Percentiles rank a stretch among this genome's conserved stretches.
These are phyloP conservation scores for Punica granatum DNA, from an alignment of 345 rosid genomes.

Conservation along the genomic window DNA sequence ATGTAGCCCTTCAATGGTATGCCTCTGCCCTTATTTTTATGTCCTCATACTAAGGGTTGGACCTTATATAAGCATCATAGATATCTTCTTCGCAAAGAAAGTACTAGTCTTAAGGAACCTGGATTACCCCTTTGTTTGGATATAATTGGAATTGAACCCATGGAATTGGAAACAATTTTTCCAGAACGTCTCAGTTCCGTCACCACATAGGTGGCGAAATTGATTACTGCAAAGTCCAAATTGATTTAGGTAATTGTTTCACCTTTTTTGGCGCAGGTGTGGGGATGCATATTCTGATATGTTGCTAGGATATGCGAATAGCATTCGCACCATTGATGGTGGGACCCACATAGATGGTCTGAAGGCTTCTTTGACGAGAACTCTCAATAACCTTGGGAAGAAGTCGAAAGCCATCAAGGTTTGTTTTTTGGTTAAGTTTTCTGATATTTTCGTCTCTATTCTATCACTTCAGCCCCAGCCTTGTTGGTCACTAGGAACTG, in stretches of 20 bases:
- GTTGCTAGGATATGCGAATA: conserved; percentile 90
- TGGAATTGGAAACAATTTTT: background rate
- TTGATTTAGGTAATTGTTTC: background rate
- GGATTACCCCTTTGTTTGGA: background rate
- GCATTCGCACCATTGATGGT: conserved; percentile 94
- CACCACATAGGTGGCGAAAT: background rate
- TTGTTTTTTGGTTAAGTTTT: conserved; percentile 3
- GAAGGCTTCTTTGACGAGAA: conserved; percentile 85
- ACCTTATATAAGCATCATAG: background rate
- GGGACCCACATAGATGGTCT: conserved; percentile 96
- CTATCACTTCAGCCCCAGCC: background rate
- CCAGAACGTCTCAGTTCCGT: background rate
- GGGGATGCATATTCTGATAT: conserved; percentile 97
- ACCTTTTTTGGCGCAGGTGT: conserved; percentile 48
- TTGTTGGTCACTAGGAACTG: background rate
- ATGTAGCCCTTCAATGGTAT: conserved; percentile 94
- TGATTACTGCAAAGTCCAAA: background rate
- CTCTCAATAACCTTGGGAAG: conserved; percentile 78
- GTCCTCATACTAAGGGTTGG: conserved; percentile 5
- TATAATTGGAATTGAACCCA: background rate
- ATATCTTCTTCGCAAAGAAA: background rate
- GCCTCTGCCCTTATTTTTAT: conserved; percentile 9
- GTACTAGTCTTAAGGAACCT: background rate
- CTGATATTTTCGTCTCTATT: background rate
- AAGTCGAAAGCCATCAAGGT: conserved; percentile 87